Base-by-base conservation (phyloP, 805 yeast genomes). In the Komagataella populi region DNA sequence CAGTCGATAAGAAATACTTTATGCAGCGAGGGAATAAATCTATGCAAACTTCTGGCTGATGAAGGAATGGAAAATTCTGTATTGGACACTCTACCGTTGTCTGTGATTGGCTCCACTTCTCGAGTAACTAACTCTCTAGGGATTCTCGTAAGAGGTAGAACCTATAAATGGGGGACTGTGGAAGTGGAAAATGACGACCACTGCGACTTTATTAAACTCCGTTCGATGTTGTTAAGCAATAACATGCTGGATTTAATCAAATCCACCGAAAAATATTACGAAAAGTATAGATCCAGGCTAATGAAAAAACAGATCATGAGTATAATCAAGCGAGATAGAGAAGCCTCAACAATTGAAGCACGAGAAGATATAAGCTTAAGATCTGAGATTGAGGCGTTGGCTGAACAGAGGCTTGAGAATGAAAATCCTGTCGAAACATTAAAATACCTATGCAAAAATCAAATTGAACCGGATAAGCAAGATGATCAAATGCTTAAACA, bases 111-210 rank as follows among this genome's bases (percentile, higher is more conserved):
- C 18, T 78, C 95, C 2, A 81, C 74, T 55, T 72, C 73, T 8
- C 67, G 65, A 50, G 74, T 72, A 36, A 57, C 60, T 48, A 72
- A 72, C 49, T 57, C 65, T 3, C 67, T 68, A 7, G 81, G 81
- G 7, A 66, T 72, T 36, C 54, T 66, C 3, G 85, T 85, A 24
- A 73, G 84, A 55, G 96, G 93, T 16, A 75, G 96, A 60, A 74
- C 75, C 60, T 90, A 88, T 68, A 73, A 70, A 16, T 90, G 96
- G 96, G 97, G 97, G 0, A 65, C 77, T 20, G 86, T 87, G 12
- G 96, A 89, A 61, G 84, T 87, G 45, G 96, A 86, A 60, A 83
- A 87, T 63, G 76, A 75, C 17, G 64, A 69, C 6, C 89, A 84
- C 64, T 87, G 95, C 66, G 96, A 91, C 63, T 88, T 88, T 60